Evolutionary conservation across 2,329 filamentous ascomycete genomes (phyloP).

Genomic region (Escovopsis sp.): DNA sequence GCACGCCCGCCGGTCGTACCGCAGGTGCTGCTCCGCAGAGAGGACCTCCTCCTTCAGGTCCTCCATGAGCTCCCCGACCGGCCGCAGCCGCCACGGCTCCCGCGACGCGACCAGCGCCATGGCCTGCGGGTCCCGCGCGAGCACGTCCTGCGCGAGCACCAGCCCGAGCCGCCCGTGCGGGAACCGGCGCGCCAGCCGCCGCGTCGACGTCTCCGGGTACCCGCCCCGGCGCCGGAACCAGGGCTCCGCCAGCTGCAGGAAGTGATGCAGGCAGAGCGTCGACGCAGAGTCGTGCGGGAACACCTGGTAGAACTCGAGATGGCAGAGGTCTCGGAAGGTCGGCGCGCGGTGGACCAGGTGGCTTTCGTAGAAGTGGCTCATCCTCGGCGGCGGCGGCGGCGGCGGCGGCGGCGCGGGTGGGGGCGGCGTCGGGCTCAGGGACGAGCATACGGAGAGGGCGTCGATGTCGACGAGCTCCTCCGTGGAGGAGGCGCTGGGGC

Average conservation of each 20-base stretch:
- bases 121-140: background rate
- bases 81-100: background rate
- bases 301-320: conserved; percentile 4
- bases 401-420: too few species aligned
- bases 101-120: background rate
- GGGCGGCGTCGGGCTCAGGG: too few species aligned
- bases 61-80: background rate
- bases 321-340: background rate
- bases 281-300: conserved; percentile 3
- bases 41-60: background rate
- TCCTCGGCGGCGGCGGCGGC: background rate
- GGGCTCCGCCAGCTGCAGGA: conserved; percentile 1
- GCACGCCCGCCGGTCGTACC: background rate
- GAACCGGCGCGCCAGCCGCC: background rate
- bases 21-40: background rate
- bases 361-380: conserved; percentile 1
- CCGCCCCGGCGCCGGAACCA: conserved; percentile 1
- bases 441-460: too few species aligned
- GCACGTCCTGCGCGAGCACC: background rate
- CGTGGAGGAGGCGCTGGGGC: too few species aligned
- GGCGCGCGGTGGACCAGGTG: background rate
- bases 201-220: background rate
- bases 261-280: conserved; percentile 2
- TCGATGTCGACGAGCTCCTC: too few species aligned
- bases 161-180: background rate